Base-by-base conservation (phyloP, 148 eudicot species). In the Fallopia convolvulus region DNA sequence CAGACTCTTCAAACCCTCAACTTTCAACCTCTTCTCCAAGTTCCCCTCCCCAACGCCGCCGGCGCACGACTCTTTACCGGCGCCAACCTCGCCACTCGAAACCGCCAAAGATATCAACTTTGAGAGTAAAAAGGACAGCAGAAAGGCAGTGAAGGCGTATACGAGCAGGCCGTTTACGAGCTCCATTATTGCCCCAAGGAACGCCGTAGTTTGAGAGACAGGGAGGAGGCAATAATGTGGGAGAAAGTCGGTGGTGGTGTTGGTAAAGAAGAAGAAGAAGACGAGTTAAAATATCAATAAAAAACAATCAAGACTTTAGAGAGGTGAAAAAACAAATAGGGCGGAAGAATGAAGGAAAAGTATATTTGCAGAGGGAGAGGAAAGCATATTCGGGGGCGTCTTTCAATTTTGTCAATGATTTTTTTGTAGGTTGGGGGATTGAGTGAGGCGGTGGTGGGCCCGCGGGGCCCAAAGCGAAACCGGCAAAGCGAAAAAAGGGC, bases 111-210 rank as follows among this genome's bases (percentile, higher is more conserved):
- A 78, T 30, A 85, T 70, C 23, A 89, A 49, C 70, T 80, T 87
- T 14, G 84, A 80, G 4, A 86, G 42, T 30, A 86, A n/a, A 60
- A 83, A 78, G 52, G 80, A 74, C 23, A 87, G 46, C 13, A 83
- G 36, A 72, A 87, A 14, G 47, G 86, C 77, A 21, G 82, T 9
- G 15, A 83, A 82, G 53, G 84, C 83, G 17, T 81, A 71, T 68
- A 68, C n/a, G 33, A 88, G 52, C 40, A 83, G 36, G 32, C 80
- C 84, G 18, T 74, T 85, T 21, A 79, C 4, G 63, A 84, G 78
- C 78, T 84, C 86, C 94, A 90, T 88, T 58, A 42, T 49, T 15
- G 3, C 36, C 39, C 44, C 20, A 42, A 30, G 47, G 13, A 50
- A 9, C 32, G 58, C 50, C 76, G 58, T 60, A 36, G 8, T 55